These are phyloP conservation scores for Saturnispora besseyi DNA, from an alignment of 805 yeast species.

Conservation along the genomic window DNA sequence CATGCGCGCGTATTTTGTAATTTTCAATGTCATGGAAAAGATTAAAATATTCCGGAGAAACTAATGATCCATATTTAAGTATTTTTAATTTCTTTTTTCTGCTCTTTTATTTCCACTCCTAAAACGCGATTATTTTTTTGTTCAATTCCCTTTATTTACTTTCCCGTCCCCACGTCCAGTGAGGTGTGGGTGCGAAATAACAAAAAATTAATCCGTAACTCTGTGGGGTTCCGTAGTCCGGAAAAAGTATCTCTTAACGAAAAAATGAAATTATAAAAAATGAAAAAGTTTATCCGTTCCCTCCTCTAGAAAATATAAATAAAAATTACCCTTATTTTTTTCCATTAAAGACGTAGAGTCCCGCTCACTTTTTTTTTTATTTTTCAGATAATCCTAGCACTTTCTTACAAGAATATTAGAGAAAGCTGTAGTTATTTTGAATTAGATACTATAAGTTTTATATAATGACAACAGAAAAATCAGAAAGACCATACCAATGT, in stretches of 20 bases:
- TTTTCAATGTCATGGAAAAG: no score
- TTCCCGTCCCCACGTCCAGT: neutral
- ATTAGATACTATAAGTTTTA: no score
- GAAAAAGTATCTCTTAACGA: neutral
- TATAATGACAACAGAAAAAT: constrained; percentile 9
- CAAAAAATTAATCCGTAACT: neutral
- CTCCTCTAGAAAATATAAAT: neutral
- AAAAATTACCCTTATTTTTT: neutral
- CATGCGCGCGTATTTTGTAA: neutral
- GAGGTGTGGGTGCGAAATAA: neutral
- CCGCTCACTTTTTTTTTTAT: neutral
- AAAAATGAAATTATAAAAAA: neutral
- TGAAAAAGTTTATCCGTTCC: neutral
- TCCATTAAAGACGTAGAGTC: neutral
- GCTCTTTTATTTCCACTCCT: neutral
- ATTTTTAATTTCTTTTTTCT: neutral
- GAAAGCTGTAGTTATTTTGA: no score
- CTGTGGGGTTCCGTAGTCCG: constrained; percentile 1
- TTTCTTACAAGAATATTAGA: neutral
- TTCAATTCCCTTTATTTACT: neutral
- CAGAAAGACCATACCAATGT: constrained; percentile 58
- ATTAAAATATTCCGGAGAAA: no score
- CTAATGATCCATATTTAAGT: no score
- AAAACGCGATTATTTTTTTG: neutral
- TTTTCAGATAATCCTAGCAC: neutral